Conservation (phyloP, 441 rosid species). For the Theobroma grandiflorum region DNA sequence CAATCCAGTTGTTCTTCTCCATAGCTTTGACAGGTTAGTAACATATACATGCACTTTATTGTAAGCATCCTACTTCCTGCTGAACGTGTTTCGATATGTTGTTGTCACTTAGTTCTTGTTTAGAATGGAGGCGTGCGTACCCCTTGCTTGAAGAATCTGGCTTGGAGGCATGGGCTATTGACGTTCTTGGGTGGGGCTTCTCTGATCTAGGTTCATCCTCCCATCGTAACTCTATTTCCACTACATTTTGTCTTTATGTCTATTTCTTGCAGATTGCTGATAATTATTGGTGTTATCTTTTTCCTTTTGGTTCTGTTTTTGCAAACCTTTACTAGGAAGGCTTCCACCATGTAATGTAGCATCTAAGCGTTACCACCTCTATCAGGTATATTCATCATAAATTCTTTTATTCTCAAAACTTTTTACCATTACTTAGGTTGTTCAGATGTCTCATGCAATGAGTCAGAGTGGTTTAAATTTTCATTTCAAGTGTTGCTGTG, state of each 20-base stretch:
- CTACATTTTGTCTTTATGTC: background rate
- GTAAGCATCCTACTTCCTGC: slow-evolving; percentile 1
- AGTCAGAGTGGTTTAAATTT: background rate
- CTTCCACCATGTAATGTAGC: slow-evolving; percentile 68
- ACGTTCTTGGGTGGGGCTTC: slow-evolving; percentile 82
- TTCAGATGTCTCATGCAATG: background rate
- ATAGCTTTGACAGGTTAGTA: slow-evolving; percentile 75
- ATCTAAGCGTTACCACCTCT: slow-evolving; percentile 66
- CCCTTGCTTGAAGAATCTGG: slow-evolving; percentile 66
- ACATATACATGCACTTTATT: background rate
- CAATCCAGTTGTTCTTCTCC: slow-evolving; percentile 71
- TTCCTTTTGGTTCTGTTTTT: background rate
- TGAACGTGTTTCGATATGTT: slow-evolving; percentile 24
- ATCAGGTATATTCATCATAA: slow-evolving; percentile 44
- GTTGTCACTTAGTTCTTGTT: slow-evolving; percentile 54
- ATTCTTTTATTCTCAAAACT: background rate
- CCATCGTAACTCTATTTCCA: slow-evolving; percentile 16
- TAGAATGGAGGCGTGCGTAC: slow-evolving; percentile 68
- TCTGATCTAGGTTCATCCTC: slow-evolving; percentile 62
- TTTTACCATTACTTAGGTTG: too few species aligned
- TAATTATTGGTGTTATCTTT: background rate
- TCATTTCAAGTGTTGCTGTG: background rate
- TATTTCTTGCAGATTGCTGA: background rate
- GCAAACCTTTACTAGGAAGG: slow-evolving; percentile 39
- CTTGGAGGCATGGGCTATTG: slow-evolving; percentile 76